A percentile compares a stretch with the other conserved stretches of the same genome.
Conservation (phyloP, 2,329 filamentous ascomycete genomes). For the Curvularia verruculosa region DNA sequence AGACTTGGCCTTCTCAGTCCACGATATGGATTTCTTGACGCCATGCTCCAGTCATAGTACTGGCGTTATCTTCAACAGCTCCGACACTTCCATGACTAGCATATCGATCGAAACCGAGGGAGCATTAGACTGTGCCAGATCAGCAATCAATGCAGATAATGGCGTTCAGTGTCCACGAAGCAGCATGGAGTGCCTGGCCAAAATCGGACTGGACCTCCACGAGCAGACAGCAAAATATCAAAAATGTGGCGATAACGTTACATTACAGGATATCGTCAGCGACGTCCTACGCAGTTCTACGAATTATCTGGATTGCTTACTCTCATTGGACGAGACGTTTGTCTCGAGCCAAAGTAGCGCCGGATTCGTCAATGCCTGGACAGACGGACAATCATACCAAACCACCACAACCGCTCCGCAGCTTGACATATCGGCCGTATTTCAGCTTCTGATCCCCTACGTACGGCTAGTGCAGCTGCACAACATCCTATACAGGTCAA, state of each 20-base stretch:
- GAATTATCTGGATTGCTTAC: background rate
- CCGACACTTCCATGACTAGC: background rate
- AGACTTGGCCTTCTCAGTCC: background rate
- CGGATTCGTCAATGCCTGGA: background rate
- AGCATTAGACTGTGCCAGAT: background rate
- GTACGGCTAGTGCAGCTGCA: slow-evolving; percentile 4
- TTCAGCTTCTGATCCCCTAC: slow-evolving; percentile 3
- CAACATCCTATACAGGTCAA: slow-evolving; percentile 4
- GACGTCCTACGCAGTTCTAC: slow-evolving; percentile 1
- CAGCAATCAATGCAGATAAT: background rate
- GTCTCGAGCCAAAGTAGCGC: background rate
- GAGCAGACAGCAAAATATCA: slow-evolving; percentile 1
- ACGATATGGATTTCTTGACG: background rate
- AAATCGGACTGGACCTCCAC: slow-evolving; percentile 2
- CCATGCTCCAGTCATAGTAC: background rate
- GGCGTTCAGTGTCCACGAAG: background rate
- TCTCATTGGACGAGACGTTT: background rate
- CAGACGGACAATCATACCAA: background rate
- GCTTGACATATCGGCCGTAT: slow-evolving; percentile 2
- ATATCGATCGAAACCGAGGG: background rate
- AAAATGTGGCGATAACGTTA: background rate
- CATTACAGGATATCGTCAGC: background rate
- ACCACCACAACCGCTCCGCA: background rate
- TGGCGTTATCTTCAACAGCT: background rate
- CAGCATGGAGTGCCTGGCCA: slow-evolving; percentile 3